Percentiles rank a stretch among this genome's conserved stretches.
Evolutionary conservation across 371 early-diverging fungal genomes (phyloP).

Genomic region (Lichtheimia ornata): DNA sequence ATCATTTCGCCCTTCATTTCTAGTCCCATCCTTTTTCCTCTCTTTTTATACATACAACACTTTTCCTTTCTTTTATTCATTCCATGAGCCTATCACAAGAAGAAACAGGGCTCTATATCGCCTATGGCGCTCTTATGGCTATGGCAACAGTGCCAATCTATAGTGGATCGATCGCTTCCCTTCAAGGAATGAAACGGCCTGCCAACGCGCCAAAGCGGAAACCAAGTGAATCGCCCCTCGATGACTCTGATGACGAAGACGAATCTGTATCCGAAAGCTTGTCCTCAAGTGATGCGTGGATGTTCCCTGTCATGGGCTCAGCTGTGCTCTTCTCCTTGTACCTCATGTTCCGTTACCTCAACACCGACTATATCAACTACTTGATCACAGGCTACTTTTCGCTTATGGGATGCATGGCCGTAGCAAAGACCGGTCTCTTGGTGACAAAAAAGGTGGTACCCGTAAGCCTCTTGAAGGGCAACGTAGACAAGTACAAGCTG

Average conservation of each 20-base stretch:
- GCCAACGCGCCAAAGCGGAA: constrained; percentile 41
- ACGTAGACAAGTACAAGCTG: constrained; percentile 69
- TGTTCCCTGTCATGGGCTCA: constrained; percentile 93
- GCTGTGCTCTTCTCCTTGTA: constrained; percentile 83
- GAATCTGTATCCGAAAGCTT: constrained; percentile 77
- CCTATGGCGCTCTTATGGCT: constrained; percentile 86
- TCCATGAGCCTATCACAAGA: constrained; percentile 16
- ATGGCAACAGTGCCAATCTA: constrained; percentile 92
- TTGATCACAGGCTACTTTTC: constrained; percentile 89
- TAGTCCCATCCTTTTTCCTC: not conserved
- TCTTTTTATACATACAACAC: not conserved
- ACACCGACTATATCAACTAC: constrained; percentile 84
- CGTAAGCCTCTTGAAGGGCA: constrained; percentile 42
- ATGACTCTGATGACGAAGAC: constrained; percentile 57
- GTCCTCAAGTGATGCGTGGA: constrained; percentile 87
- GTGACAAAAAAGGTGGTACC: constrained; percentile 54
- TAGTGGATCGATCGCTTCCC: constrained; percentile 76
- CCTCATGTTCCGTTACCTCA: constrained; percentile 81
- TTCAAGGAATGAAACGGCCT: constrained; percentile 74
- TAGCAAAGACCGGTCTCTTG: constrained; percentile 66
- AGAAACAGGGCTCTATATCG: constrained; percentile 59
- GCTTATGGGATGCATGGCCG: constrained; percentile 77
- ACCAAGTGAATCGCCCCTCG: constrained; percentile 32
- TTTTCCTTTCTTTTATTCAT: constrained; percentile 13
- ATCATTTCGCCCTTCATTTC: too few relatives aligned